These are phyloP conservation scores for Aureobasidium sp. DNA, from an alignment of 2,329 filamentous ascomycete species.

Conservation along the genomic window DNA sequence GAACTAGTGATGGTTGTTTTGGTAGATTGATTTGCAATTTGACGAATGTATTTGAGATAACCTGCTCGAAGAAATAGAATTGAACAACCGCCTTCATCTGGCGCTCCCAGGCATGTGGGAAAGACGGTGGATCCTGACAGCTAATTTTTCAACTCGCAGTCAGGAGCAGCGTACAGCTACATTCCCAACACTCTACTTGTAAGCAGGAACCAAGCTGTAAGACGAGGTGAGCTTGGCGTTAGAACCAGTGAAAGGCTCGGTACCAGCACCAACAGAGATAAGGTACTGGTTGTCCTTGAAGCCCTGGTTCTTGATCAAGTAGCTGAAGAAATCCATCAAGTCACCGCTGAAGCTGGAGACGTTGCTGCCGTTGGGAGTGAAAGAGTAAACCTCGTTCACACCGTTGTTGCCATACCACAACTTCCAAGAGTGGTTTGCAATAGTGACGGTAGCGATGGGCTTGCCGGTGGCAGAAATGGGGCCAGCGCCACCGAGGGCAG, in stretches of 20 bases:
- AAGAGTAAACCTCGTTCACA: conserved; percentile 52
- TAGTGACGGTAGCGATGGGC: conserved; percentile 44
- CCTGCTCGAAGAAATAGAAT: too few relatives aligned
- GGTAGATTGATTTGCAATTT: too few relatives aligned
- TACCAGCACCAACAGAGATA: conserved; percentile 45
- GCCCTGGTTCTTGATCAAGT: conserved; percentile 43
- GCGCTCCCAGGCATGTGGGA: too few relatives aligned
- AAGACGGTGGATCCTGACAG: too few relatives aligned
- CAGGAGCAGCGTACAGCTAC: not conserved
- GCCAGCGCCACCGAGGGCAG: conserved; percentile 47
- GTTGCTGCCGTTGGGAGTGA: conserved; percentile 38
- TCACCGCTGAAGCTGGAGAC: conserved; percentile 49
- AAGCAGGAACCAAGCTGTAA: conserved; percentile 10
- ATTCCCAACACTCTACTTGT: not conserved
- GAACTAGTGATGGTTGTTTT: too few relatives aligned
- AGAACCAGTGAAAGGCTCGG: conserved; percentile 47
- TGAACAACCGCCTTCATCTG: too few relatives aligned
- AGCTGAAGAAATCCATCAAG: conserved; percentile 48
- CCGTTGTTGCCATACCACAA: conserved; percentile 55
- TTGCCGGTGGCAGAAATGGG: conserved; percentile 49
- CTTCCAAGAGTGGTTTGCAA: conserved; percentile 48
- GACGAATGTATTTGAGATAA: too few relatives aligned
- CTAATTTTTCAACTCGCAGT: not conserved
- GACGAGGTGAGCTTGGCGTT: conserved; percentile 35
- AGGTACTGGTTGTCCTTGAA: conserved; percentile 44